Evolutionary conservation across 805 yeast species (phyloP), one percentile per base, ranked within the genome.

Genomic region (Metschnikowia koreensis): DNA sequence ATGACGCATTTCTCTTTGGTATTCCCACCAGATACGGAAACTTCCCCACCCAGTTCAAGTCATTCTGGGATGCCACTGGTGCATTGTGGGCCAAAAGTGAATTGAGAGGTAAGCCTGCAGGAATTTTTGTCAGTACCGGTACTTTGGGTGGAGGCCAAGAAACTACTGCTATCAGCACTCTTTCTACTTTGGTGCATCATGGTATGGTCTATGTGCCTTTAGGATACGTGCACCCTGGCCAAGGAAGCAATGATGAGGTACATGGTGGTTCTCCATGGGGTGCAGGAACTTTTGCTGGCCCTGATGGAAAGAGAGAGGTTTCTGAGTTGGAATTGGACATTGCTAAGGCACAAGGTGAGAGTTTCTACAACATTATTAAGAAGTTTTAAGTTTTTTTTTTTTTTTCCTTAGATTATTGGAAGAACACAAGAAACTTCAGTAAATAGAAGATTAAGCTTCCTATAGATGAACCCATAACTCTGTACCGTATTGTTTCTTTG

Each of bases 211-310:
- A 68, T 67, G 81, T 89, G 44, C 96, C 96, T 54, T 75, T 88
- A 60, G 96, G 96, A 54, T 89, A 83, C 73, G 73, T 79, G 5
- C 84, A 84, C 68, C 77, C 79, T 10, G 77, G 77, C 59, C 62
- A 84, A 57, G 70, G 87, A 41, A 76, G 76, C 69, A 62, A 84
- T 41, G 80, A 77, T 3, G 90, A 87, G 71, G 77, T 82, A 46
- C 96, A 86, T 66, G 96, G 96, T 58, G 88, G 87, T 50, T 81
- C 91, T 22, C 81, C 96, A 43, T 89, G 91, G 90, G 96, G 96
- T 67, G 87, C 96, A 34, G 96, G 96, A 60, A 73, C 88, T 38
- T 75, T 79, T 62, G 91, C 96, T 31, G 88, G 83, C 46, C 75
- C 79, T 47, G 93, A 86, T 64, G 96, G 96, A 46, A 80, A 87